Evolutionary conservation across 2,329 filamentous ascomycete species (phyloP), one percentile per base, ranked within the genome.

Genomic region (Neoscytalidium dimidiatum): DNA sequence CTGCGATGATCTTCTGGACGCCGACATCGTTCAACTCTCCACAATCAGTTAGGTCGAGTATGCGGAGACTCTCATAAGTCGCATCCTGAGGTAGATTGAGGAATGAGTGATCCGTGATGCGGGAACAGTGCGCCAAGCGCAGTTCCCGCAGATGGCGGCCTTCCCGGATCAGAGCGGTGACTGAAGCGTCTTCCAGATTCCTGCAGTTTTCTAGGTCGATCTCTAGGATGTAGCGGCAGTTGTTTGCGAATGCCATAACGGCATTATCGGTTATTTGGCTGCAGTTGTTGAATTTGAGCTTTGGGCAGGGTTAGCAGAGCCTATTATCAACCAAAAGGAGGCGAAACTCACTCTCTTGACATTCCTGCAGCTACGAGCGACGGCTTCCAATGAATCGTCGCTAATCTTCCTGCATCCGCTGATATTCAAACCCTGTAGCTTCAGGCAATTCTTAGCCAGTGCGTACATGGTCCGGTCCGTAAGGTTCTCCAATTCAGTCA

Each of bases 251-350:
- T 3, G 93, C 91, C 66, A 92, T 82, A 68, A 98, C 89, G 6
- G 93, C 90, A 56, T 85, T 84, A 74, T 98, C 92, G 43, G 90
- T 92, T 35, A 97, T 82, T 77, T 96, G 91, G n/a, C 80, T 78
- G 75, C 95, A 97, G 65, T 94, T 91, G 77, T 98, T 99, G 67
- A 99, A 85, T 86, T 99, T 99, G 70, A 99, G 85, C 88, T 95
- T 71, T 49, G 48, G 48, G 41, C 58, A 64, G 44, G 77, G 66
- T 67, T 33, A 28, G 52, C 29, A 49, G 29, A 17, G 38, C 46
- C 11, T 46, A n/a, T 33, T 33, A 19, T 29, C 17, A 57, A n/a
- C n/a, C 19, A 9, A 60, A 28, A 44, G 9, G 31, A 44, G 53
- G 43, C 0, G n/a, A 48, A 43, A 79, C 89, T 73, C 82, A 94